Conservation (phyloP, 768 basidiomycete species). For the Naganishia randhawae region DNA sequence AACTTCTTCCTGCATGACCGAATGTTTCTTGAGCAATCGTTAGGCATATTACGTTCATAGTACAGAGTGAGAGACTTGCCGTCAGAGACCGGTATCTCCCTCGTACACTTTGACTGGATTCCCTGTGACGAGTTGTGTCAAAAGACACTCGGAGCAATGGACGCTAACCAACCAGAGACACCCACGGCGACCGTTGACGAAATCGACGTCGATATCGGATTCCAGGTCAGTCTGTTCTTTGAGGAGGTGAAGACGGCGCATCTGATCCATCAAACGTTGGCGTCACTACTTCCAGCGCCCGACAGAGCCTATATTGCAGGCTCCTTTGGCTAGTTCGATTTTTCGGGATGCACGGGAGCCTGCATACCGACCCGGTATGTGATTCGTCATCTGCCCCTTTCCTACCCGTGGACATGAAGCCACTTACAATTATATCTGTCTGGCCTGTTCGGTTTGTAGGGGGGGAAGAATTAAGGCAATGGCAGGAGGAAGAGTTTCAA, state of each 20-base stretch:
- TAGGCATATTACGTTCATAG: slow-evolving; percentile 15
- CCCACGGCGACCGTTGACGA: slow-evolving; percentile 26
- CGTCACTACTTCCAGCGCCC: not conserved
- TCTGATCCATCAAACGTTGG: not conserved
- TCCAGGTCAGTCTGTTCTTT: slow-evolving; percentile 16
- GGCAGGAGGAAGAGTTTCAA: slow-evolving; percentile 71
- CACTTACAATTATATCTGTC: not conserved
- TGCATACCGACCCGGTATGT: slow-evolving; percentile 27
- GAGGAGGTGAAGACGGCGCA: not conserved
- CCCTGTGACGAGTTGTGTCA: not conserved
- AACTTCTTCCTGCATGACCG: not conserved
- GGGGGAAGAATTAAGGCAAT: slow-evolving; percentile 59
- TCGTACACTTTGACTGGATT: not conserved
- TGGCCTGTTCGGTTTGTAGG: not conserved
- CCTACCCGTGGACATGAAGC: too few relatives aligned
- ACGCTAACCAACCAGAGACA: slow-evolving; percentile 20
- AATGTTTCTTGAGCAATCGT: not conserved
- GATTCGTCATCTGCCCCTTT: slow-evolving; percentile 11
- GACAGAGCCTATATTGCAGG: slow-evolving; percentile 13
- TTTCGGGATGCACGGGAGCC: slow-evolving; percentile 30
- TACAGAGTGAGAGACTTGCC: not conserved
- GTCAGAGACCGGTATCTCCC: not conserved
- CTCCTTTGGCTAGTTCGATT: slow-evolving; percentile 28
- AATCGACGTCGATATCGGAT: slow-evolving; percentile 30
- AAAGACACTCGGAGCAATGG: slow-evolving; percentile 1